Evolutionary conservation across 805 yeast species (phyloP).

Genomic region (Suhomyces sp.): DNA sequence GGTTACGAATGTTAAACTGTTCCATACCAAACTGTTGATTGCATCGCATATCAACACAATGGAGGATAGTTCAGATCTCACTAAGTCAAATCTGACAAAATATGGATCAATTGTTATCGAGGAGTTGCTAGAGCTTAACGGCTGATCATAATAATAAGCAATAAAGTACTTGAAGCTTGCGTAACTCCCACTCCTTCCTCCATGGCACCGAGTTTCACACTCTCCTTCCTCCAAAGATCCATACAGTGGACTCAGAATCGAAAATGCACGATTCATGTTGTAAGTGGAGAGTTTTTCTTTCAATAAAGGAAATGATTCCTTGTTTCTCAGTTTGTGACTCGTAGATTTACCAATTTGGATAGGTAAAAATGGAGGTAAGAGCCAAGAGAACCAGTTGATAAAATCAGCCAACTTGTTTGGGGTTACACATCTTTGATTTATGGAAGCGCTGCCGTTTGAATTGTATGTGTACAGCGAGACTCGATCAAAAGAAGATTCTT

Average conservation of each 20-base stretch:
- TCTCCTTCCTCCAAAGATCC: slow-evolving; percentile 5
- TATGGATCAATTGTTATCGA: slow-evolving; percentile 22
- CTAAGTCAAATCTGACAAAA: slow-evolving; percentile 20
- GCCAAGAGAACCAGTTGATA: slow-evolving; percentile 21
- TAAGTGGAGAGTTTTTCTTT: slow-evolving; percentile 18
- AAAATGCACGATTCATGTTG: slow-evolving; percentile 16
- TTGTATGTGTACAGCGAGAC: not conserved
- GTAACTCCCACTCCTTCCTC: not conserved
- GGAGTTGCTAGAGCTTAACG: slow-evolving; percentile 19
- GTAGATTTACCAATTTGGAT: slow-evolving; percentile 2
- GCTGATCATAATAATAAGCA: slow-evolving; percentile 21
- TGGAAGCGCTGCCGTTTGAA: not conserved
- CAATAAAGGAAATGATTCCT: slow-evolving; percentile 11
- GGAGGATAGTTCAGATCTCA: slow-evolving; percentile 15
- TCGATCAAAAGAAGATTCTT: not conserved
- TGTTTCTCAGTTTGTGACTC: not conserved
- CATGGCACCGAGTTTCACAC: not conserved
- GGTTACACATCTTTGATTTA: not conserved
- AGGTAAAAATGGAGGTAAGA: slow-evolving; percentile 19
- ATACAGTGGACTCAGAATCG: slow-evolving; percentile 7
- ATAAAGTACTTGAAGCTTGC: slow-evolving; percentile 12
- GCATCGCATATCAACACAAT: slow-evolving; percentile 5
- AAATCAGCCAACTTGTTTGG: not conserved
- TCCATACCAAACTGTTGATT: slow-evolving; percentile 18
- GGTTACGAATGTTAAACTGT: slow-evolving; percentile 10